phyloP scores from a whole-genome alignment of 768 basidiomycete genomes.

The Amanita rimosa region DNA sequence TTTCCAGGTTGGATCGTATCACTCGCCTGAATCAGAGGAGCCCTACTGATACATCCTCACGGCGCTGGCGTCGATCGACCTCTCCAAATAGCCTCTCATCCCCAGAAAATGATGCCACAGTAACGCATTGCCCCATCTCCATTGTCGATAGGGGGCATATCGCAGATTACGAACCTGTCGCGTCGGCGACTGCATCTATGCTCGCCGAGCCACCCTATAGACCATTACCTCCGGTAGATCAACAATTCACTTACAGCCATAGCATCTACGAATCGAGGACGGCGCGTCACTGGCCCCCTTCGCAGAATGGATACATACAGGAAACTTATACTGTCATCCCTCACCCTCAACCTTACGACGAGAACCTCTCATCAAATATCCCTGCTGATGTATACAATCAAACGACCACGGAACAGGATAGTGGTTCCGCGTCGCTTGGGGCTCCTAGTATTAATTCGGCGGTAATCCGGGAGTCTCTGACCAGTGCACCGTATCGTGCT shows the following conservation, averaged over 20 bases:
- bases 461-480: neutral
- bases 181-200: neutral
- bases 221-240: neutral
- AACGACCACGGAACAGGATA: neutral
- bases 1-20: slow-evolving; percentile 23
- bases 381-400: neutral
- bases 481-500: neutral
- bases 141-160: neutral
- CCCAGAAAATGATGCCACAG: slow-evolving; percentile 20
- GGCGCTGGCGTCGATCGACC: slow-evolving; percentile 20
- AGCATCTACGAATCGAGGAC: neutral
- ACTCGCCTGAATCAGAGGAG: slow-evolving; percentile 22
- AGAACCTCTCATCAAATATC: neutral
- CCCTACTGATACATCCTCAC: slow-evolving; percentile 20
- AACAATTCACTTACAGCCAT: neutral
- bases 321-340: neutral
- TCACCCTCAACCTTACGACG: neutral
- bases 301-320: neutral
- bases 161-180: slow-evolving; percentile 5
- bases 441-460: neutral
- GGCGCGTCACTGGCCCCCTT: neutral
- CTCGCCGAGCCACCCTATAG: neutral
- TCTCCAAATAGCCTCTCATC: slow-evolving; percentile 21
- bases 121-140: slow-evolving; percentile 8
- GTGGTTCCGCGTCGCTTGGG: neutral